Evolutionary conservation across 2,329 filamentous ascomycete species (phyloP).

Genomic region (Penicillium vulpinum): DNA sequence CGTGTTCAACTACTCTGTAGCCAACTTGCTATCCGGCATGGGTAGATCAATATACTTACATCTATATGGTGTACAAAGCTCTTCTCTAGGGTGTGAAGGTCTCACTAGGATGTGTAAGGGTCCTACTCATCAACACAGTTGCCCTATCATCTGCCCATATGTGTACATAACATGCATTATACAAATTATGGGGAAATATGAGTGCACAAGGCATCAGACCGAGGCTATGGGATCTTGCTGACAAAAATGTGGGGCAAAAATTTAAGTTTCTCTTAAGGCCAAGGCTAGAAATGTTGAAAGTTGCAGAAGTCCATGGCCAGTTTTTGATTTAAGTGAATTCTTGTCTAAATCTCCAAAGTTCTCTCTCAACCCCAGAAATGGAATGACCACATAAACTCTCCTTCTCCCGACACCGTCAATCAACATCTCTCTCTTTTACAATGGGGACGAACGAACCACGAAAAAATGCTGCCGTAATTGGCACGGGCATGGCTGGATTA

Average conservation of each 20-base stretch:
- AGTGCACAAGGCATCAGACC: neutral
- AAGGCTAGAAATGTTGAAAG: neutral
- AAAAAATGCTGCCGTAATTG: slow-evolving; percentile 46
- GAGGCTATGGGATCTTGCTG: neutral
- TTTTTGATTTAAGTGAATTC: neutral
- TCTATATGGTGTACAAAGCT: too few species aligned
- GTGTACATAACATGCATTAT: neutral
- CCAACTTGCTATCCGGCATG: too few species aligned
- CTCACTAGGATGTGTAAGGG: too few species aligned
- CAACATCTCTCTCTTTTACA: neutral
- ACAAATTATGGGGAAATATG: neutral
- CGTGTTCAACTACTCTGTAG: too few species aligned
- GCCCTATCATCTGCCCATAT: neutral
- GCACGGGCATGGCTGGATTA: slow-evolving; percentile 53
- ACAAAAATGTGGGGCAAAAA: neutral
- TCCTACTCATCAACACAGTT: neutral
- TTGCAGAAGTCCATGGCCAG: neutral
- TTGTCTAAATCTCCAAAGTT: neutral
- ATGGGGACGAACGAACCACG: slow-evolving; percentile 1
- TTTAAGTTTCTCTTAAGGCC: neutral
- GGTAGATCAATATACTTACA: too few species aligned
- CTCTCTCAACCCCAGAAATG: neutral
- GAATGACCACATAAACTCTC: neutral
- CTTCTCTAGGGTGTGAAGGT: too few species aligned
- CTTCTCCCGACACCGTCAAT: neutral